Conservation (phyloP, 805 yeast species). For the Trichomonascus vanleenenianus region DNA sequence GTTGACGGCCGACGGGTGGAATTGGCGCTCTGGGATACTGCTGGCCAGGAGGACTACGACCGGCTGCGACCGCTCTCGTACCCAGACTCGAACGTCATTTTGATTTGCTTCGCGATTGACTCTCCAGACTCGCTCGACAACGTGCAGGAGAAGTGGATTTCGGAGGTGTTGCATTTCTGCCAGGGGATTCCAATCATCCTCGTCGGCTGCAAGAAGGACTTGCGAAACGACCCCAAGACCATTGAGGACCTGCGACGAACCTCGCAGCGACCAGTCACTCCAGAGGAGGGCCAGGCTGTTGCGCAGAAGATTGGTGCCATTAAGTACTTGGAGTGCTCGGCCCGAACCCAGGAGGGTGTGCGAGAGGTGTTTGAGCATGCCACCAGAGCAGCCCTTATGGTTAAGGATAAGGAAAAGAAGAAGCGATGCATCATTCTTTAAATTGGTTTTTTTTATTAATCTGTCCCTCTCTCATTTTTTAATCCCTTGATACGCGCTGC, state of each 20-base stretch:
- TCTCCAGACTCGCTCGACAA: slow-evolving; percentile 88
- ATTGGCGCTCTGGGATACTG: slow-evolving; percentile 95
- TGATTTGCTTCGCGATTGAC: slow-evolving; percentile 86
- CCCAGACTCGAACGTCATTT: slow-evolving; percentile 86
- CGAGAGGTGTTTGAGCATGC: slow-evolving; percentile 90
- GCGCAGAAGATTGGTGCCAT: slow-evolving; percentile 86
- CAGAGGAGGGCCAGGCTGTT: slow-evolving; percentile 77
- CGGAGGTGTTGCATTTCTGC: slow-evolving; percentile 89
- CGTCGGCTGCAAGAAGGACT: slow-evolving; percentile 87
- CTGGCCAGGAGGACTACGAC: slow-evolving; percentile 97
- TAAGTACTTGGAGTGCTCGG: slow-evolving; percentile 86
- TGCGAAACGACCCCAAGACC: slow-evolving; percentile 74
- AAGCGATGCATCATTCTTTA: slow-evolving; percentile 67
- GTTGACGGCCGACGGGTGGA: slow-evolving; percentile 88
- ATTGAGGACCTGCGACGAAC: slow-evolving; percentile 66
- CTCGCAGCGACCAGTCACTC: slow-evolving; percentile 72
- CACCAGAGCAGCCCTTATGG: slow-evolving; percentile 78
- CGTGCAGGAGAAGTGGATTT: slow-evolving; percentile 93
- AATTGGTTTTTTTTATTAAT: slow-evolving; percentile 10
- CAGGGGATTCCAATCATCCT: slow-evolving; percentile 88
- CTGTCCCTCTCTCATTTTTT: background rate
- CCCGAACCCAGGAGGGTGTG: slow-evolving; percentile 85
- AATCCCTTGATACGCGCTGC: background rate
- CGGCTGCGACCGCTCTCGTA: slow-evolving; percentile 85
- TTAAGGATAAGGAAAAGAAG: slow-evolving; percentile 44